Percentiles rank a stretch among this genome's conserved stretches.
phyloP scores from a whole-genome alignment of 164 flowering plant genomes.

The Dillenia suffruticosa region DNA sequence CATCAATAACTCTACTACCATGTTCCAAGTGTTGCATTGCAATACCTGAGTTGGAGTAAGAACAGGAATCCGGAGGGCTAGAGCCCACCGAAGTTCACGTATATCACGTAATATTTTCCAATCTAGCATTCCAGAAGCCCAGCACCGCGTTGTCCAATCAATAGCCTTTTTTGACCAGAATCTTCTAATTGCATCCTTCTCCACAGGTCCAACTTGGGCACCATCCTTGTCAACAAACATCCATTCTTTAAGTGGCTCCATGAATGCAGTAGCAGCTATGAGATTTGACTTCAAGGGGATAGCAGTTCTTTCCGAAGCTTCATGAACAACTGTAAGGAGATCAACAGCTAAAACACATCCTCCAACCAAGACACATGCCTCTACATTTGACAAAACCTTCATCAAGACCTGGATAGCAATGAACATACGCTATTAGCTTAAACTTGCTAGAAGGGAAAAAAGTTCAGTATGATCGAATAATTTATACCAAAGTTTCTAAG shows the following conservation, averaged over 20 bases:
- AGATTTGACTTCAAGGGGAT: slow-evolving; percentile 97
- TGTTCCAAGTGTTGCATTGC: not conserved
- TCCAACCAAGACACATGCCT: slow-evolving; percentile 97
- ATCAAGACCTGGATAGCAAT: slow-evolving; percentile 62
- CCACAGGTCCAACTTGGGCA: slow-evolving; percentile 83
- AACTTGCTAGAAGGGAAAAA: no score
- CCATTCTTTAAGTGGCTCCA: slow-evolving; percentile 99
- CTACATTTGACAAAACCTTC: slow-evolving; percentile 86
- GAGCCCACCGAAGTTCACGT: slow-evolving; percentile 96
- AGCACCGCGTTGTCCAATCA: slow-evolving; percentile 86
- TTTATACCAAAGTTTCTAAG: no score
- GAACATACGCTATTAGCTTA: not conserved
- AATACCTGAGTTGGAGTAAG: slow-evolving; percentile 86
- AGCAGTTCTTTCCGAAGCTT: slow-evolving; percentile 91
- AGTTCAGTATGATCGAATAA: no score
- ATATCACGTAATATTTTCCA: slow-evolving; percentile 96
- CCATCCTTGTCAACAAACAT: slow-evolving; percentile 81
- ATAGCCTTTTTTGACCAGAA: slow-evolving; percentile 90
- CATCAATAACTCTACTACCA: not conserved
- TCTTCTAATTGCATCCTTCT: slow-evolving; percentile 95
- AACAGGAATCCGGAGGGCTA: slow-evolving; percentile 85
- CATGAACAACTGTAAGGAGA: slow-evolving; percentile 87
- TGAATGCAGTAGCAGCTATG: slow-evolving; percentile 95
- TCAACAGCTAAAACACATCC: slow-evolving; percentile 98
- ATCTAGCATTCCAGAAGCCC: slow-evolving; percentile 96